Conservation (phyloP, 495 filamentous ascomycete species). For the Hyaloscypha variabilis region DNA sequence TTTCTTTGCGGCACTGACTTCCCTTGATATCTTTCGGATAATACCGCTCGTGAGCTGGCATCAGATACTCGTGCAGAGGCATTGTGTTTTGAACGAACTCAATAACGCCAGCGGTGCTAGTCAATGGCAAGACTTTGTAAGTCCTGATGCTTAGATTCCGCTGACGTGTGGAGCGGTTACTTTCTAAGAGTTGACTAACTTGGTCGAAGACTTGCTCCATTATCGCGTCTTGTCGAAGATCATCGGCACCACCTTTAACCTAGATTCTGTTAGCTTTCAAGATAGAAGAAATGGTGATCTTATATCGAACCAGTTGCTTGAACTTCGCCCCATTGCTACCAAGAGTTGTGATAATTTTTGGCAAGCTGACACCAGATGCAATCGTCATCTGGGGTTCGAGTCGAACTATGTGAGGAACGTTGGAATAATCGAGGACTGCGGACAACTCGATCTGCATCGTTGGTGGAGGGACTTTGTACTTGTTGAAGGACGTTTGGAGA, state of each 20-base stretch:
- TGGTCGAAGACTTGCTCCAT: conserved; percentile 99
- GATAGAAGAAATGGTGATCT: not conserved
- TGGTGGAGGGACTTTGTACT: conserved; percentile 76
- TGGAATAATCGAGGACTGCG: conserved; percentile 71
- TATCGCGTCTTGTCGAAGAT: conserved; percentile 97
- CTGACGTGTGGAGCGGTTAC: conserved; percentile 82
- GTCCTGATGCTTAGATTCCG: conserved; percentile 87
- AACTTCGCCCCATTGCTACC: conserved; percentile 75
- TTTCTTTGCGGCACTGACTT: conserved; percentile 72
- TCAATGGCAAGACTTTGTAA: conserved; percentile 94
- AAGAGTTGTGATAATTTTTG: conserved; percentile 84
- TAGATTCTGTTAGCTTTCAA: conserved; percentile 33
- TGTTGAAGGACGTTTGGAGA: conserved; percentile 58
- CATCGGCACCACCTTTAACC: conserved; percentile 93
- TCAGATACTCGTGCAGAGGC: conserved; percentile 84
- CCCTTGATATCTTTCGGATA: conserved; percentile 83
- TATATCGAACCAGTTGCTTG: conserved; percentile 73
- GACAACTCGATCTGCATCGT: conserved; percentile 84
- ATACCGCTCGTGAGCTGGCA: conserved; percentile 87
- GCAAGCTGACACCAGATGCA: conserved; percentile 86
- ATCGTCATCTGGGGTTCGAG: conserved; percentile 76
- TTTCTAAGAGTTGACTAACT: conserved; percentile 85
- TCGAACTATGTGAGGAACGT: conserved; percentile 68
- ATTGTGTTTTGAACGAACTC: conserved; percentile 95
- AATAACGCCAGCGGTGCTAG: conserved; percentile 83